Conservation (phyloP, 345 rosid species). For the Aurinia saxatilis region DNA sequence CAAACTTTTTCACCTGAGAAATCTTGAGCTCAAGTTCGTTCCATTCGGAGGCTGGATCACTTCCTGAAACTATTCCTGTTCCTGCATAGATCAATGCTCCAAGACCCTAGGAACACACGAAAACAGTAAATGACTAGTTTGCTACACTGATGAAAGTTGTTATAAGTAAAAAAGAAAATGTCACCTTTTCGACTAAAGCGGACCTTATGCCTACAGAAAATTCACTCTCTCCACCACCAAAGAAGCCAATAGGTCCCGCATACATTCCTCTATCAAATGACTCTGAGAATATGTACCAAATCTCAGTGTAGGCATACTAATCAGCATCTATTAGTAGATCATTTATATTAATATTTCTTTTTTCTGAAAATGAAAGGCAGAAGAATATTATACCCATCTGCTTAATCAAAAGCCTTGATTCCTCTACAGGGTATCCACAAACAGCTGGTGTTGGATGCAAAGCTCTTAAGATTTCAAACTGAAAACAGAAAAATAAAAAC, state of each 20-base stretch:
- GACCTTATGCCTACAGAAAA: slow-evolving; percentile 90
- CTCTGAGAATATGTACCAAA: slow-evolving; percentile 34
- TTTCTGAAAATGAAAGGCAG: background rate
- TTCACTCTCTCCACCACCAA: slow-evolving; percentile 95
- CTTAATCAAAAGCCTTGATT: slow-evolving; percentile 66
- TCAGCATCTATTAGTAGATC: background rate
- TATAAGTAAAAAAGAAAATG: background rate
- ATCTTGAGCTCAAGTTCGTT: slow-evolving; percentile 84
- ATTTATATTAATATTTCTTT: no score
- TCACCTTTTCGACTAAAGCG: slow-evolving; percentile 74
- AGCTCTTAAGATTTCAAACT: slow-evolving; percentile 69
- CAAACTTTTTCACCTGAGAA: slow-evolving; percentile 53
- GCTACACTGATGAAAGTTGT: background rate
- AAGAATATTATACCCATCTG: slow-evolving; percentile 49
- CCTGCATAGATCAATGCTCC: slow-evolving; percentile 84
- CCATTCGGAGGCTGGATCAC: slow-evolving; percentile 75
- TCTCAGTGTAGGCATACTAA: background rate
- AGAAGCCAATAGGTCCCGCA: slow-evolving; percentile 94
- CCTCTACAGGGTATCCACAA: slow-evolving; percentile 79
- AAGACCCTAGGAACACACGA: slow-evolving; percentile 42
- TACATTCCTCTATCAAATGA: slow-evolving; percentile 92
- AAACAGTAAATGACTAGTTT: background rate
- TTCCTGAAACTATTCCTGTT: slow-evolving; percentile 82
- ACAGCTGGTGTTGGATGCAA: slow-evolving; percentile 92
- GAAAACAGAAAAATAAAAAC: slow-evolving; percentile 21